Evolutionary conservation across 805 yeast species (phyloP).

Genomic region (Spathaspora boniae): DNA sequence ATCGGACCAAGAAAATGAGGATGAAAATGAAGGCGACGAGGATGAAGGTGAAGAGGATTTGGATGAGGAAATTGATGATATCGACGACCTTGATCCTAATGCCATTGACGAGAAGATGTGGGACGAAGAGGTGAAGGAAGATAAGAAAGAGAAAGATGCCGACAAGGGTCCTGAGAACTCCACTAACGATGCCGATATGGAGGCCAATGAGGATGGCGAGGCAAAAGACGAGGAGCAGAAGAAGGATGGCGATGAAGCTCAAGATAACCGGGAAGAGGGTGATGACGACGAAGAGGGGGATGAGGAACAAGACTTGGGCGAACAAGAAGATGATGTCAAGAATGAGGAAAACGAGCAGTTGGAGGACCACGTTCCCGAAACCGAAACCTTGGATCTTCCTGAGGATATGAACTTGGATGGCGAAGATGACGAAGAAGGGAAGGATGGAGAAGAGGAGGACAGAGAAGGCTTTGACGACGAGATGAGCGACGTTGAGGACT

Average conservation of each 20-base stretch:
- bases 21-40: slow-evolving; percentile 48
- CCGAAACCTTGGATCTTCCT: slow-evolving; percentile 84
- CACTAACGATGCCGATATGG: slow-evolving; percentile 48
- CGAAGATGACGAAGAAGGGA: slow-evolving; percentile 52
- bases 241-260: slow-evolving; percentile 27
- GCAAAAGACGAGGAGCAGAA: slow-evolving; percentile 29
- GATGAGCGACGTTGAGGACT: slow-evolving; percentile 30
- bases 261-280: slow-evolving; percentile 30
- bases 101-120: slow-evolving; percentile 97
- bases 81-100: slow-evolving; percentile 89
- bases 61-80: slow-evolving; percentile 86
- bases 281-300: slow-evolving; percentile 49
- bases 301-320: slow-evolving; percentile 72
- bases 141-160: slow-evolving; percentile 76
- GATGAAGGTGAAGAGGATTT: slow-evolving; percentile 55
- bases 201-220: slow-evolving; percentile 43
- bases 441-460: slow-evolving; percentile 32
- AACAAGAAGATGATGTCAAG: slow-evolving; percentile 74
- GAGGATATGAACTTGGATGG: slow-evolving; percentile 88
- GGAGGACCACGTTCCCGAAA: slow-evolving; percentile 74
- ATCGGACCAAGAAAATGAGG: slow-evolving; percentile 61
- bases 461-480: slow-evolving; percentile 22
- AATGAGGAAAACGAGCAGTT: slow-evolving; percentile 67
- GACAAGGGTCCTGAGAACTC: slow-evolving; percentile 63
- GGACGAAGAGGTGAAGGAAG: slow-evolving; percentile 85